These are phyloP conservation scores for Xylaria sp. DNA, from an alignment of 2,329 filamentous ascomycete species.

Conservation along the genomic window DNA sequence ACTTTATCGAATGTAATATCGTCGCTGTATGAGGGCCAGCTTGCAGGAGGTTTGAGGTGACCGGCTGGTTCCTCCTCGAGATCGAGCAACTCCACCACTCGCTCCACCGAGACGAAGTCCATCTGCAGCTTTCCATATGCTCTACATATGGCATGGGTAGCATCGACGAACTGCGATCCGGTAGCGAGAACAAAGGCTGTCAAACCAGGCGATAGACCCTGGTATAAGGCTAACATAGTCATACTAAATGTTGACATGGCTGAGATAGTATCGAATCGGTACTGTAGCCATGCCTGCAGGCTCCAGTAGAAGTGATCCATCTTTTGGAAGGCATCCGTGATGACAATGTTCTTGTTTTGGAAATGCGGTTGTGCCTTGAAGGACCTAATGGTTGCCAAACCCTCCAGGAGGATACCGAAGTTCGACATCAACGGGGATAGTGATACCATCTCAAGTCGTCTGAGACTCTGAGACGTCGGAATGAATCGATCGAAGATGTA, in stretches of 20 bases:
- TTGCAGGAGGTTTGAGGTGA: slow-evolving; percentile 61
- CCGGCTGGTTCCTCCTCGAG: slow-evolving; percentile 71
- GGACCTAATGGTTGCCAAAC: slow-evolving; percentile 78
- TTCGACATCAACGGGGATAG: slow-evolving; percentile 86
- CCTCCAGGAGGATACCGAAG: slow-evolving; percentile 81
- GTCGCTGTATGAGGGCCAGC: slow-evolving; percentile 69
- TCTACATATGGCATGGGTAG: slow-evolving; percentile 69
- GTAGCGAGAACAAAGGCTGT: slow-evolving; percentile 79
- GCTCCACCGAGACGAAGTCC: slow-evolving; percentile 86
- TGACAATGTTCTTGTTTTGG: slow-evolving; percentile 70
- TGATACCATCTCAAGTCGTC: slow-evolving; percentile 83
- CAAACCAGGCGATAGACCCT: slow-evolving; percentile 68
- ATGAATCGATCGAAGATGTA: slow-evolving; percentile 71
- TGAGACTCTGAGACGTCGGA: slow-evolving; percentile 75
- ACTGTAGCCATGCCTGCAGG: slow-evolving; percentile 77
- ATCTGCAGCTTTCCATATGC: slow-evolving; percentile 82
- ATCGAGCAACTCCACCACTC: slow-evolving; percentile 74
- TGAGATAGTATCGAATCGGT: slow-evolving; percentile 69
- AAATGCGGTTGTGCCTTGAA: slow-evolving; percentile 76
- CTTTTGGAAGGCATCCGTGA: slow-evolving; percentile 84
- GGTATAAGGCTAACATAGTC: slow-evolving; percentile 68
- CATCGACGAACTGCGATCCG: slow-evolving; percentile 61
- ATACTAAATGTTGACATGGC: slow-evolving; percentile 68
- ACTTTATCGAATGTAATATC: slow-evolving; percentile 72
- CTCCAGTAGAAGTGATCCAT: slow-evolving; percentile 97